phyloP scores from a whole-genome alignment of 73 alveolate species.

The Paramecium sexaurelia region DNA sequence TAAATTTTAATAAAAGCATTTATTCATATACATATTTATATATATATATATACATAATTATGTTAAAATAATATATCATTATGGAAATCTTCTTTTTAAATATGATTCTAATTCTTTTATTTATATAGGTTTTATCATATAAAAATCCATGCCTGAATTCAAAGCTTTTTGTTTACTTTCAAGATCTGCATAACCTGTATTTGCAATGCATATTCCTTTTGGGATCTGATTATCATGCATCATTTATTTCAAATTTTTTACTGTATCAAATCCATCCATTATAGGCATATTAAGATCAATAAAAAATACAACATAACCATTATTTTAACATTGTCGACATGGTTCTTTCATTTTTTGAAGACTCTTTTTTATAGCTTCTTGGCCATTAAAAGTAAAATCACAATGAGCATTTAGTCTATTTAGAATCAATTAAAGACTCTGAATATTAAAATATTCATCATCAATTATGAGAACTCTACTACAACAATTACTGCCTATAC shows the following conservation, averaged over 20 bases:
- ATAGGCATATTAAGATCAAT: constrained; percentile 26
- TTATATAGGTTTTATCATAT: neutral
- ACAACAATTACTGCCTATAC: constrained; percentile 1
- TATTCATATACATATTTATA: neutral
- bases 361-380: neutral
- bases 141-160: neutral
- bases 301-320: neutral
- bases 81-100: neutral
- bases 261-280: constrained; percentile 42
- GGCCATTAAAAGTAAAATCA: constrained; percentile 9
- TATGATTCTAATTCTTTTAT: neutral
- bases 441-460: constrained; percentile 45
- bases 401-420: neutral
- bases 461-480: neutral
- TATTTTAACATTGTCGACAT: neutral
- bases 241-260: neutral
- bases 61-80: neutral
- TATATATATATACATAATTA: neutral
- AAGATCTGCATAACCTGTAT: constrained; percentile 34
- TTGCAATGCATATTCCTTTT: constrained; percentile 15
- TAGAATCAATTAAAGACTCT: neutral
- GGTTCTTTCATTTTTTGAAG: neutral
- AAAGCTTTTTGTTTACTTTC: neutral
- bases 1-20: neutral
- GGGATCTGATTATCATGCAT: constrained; percentile 14